Percentiles rank a stretch among this genome's conserved stretches.
Evolutionary conservation across 371 early-diverging fungal genomes (phyloP).

Genomic region (Mortierella sp.): DNA sequence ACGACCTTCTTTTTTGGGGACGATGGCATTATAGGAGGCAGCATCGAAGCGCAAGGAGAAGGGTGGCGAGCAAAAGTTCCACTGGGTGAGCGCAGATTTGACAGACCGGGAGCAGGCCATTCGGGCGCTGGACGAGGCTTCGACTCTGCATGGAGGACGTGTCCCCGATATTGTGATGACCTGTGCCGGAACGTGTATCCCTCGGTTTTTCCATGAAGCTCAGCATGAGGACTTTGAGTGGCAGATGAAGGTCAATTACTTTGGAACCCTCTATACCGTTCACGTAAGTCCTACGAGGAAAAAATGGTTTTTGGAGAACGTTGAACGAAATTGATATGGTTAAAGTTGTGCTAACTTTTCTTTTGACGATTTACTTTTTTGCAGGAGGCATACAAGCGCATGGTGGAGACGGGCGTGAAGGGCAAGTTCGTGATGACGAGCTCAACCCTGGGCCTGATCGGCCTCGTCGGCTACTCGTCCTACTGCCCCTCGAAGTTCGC

Average conservation of each 20-base stretch:
- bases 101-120: constrained; percentile 66
- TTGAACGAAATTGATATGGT: too few species aligned
- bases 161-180: constrained; percentile 82
- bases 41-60: constrained; percentile 34
- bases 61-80: constrained; percentile 63
- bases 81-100: constrained; percentile 72
- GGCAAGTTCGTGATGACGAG: constrained; percentile 86
- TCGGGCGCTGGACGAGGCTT: constrained; percentile 75
- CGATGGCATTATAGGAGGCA: constrained; percentile 32
- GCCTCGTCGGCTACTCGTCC: constrained; percentile 86
- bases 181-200: constrained; percentile 84
- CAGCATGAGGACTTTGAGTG: constrained; percentile 70
- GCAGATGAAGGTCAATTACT: constrained; percentile 83
- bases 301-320: background rate
- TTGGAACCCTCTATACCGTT: constrained; percentile 81
- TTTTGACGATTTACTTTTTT: background rate
- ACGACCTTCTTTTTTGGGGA: too few species aligned
- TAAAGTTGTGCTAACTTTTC: background rate
- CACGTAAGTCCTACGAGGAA: constrained; percentile 65
- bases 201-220: constrained; percentile 83
- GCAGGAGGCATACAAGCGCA: constrained; percentile 75
- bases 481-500: constrained; percentile 92
- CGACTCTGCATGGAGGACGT: constrained; percentile 63
- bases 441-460: constrained; percentile 81
- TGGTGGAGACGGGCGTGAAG: constrained; percentile 71